phyloP scores from a whole-genome alignment of 2,329 filamentous ascomycete genomes.

The Fusarium udum region DNA sequence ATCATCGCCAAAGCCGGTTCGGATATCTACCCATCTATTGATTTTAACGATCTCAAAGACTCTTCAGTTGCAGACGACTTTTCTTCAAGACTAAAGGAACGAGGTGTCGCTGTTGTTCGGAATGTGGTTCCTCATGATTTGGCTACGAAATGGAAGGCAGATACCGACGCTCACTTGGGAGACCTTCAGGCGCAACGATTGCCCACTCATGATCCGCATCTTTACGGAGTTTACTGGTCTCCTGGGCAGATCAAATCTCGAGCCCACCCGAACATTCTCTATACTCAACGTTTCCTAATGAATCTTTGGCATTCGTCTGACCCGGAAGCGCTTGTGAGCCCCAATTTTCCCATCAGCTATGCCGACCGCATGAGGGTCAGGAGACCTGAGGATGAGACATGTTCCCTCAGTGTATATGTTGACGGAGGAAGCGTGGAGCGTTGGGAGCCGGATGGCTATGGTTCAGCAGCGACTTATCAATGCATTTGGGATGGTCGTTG shows the following conservation, averaged over 20 bases:
- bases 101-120: slow-evolving; percentile 48
- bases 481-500: slow-evolving; percentile 73
- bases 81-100: slow-evolving; percentile 40
- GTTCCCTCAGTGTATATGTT: slow-evolving; percentile 66
- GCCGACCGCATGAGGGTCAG: slow-evolving; percentile 68
- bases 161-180: slow-evolving; percentile 62
- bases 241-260: slow-evolving; percentile 52
- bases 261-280: slow-evolving; percentile 52
- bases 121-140: slow-evolving; percentile 44
- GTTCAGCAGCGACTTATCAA: slow-evolving; percentile 68
- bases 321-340: slow-evolving; percentile 54
- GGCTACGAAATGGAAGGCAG: slow-evolving; percentile 57
- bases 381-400: slow-evolving; percentile 60
- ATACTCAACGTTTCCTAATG: slow-evolving; percentile 59
- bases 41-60: slow-evolving; percentile 51
- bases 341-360: slow-evolving; percentile 63
- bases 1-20: slow-evolving; percentile 44
- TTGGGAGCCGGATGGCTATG: slow-evolving; percentile 73
- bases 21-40: slow-evolving; percentile 54
- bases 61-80: slow-evolving; percentile 40
- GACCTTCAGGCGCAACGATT: slow-evolving; percentile 54
- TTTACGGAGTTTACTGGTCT: slow-evolving; percentile 54
- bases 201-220: slow-evolving; percentile 45
- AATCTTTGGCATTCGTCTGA: slow-evolving; percentile 47
- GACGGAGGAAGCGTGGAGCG: slow-evolving; percentile 73